Percentiles rank a stretch among this genome's conserved stretches.
These are phyloP conservation scores for Cryptococcus sp. DNA, from an alignment of 1,284 basidiomycete species.

Conservation along the genomic window DNA sequence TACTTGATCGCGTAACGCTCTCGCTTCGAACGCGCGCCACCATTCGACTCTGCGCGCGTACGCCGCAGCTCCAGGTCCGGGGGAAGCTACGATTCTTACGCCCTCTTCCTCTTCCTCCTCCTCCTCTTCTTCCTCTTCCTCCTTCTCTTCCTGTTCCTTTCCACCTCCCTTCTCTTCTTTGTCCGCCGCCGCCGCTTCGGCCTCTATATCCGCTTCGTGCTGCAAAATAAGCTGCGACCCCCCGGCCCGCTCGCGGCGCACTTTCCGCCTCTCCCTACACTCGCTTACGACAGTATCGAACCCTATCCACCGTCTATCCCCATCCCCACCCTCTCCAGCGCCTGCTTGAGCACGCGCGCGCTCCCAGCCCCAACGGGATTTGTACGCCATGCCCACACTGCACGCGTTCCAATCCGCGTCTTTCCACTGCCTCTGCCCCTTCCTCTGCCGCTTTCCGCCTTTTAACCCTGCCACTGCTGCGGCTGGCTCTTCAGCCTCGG, in stretches of 20 bases:
- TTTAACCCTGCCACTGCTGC: background rate
- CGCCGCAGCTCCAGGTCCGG: conserved; percentile 8
- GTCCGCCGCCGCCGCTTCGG: conserved; percentile 4
- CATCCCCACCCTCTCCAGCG: background rate
- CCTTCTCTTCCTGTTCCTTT: conserved; percentile 1
- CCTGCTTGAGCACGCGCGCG: conserved; percentile 8
- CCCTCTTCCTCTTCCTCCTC: conserved; percentile 29
- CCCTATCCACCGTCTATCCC: conserved; percentile 16
- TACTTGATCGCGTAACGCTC: conserved; percentile 3
- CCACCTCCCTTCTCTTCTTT: conserved; percentile 1
- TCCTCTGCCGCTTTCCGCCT: conserved; percentile 29
- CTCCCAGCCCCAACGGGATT: conserved; percentile 50
- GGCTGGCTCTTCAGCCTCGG: conserved; percentile 4
- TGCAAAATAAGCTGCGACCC: conserved; percentile 4
- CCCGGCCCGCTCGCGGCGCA: conserved; percentile 5
- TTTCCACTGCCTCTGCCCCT: conserved; percentile 15
- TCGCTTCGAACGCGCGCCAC: conserved; percentile 12
- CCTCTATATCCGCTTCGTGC: conserved; percentile 11
- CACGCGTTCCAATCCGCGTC: conserved; percentile 49
- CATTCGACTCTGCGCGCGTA: conserved; percentile 14
- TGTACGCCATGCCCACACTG: conserved; percentile 50
- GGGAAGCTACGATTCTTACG: conserved; percentile 33
- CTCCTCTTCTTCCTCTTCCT: background rate
- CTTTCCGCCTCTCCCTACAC: conserved; percentile 20
- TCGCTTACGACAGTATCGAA: conserved; percentile 36